Percentiles rank a stretch among this genome's conserved stretches.
These are phyloP conservation scores for Saccharomyces mikatae DNA, from an alignment of 805 yeast genomes.

Conservation along the genomic window DNA sequence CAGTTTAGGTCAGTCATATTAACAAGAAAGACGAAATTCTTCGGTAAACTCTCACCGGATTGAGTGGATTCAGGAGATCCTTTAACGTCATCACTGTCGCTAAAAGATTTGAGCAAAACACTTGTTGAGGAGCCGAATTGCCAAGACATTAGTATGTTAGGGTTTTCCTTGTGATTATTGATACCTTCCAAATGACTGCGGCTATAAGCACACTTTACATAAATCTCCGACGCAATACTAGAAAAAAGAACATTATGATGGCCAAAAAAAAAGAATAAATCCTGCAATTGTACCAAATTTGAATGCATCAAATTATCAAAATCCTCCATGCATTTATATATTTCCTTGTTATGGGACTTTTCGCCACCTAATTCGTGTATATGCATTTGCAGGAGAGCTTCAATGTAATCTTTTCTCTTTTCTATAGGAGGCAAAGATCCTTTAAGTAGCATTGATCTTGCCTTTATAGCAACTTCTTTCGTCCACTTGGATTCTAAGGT, in stretches of 20 bases:
- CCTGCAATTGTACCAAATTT: constrained; percentile 92
- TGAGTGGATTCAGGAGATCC: constrained; percentile 89
- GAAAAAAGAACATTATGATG: constrained; percentile 81
- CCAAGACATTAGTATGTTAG: constrained; percentile 74
- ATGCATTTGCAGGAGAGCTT: constrained; percentile 85
- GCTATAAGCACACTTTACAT: constrained; percentile 92
- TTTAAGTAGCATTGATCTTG: constrained; percentile 91
- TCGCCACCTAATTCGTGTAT: constrained; percentile 88
- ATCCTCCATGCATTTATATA: constrained; percentile 70
- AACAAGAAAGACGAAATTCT: not conserved
- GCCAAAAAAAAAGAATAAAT: constrained; percentile 80
- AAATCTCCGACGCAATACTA: constrained; percentile 94
- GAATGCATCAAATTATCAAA: constrained; percentile 92
- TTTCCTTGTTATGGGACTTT: constrained; percentile 64
- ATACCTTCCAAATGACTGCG: constrained; percentile 84
- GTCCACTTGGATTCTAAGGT: constrained; percentile 85
- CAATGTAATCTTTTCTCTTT: constrained; percentile 94
- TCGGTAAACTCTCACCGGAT: constrained; percentile 53
- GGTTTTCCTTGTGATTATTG: constrained; percentile 46
- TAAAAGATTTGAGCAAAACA: constrained; percentile 56
- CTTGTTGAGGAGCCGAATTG: constrained; percentile 79
- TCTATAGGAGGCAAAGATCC: constrained; percentile 93
- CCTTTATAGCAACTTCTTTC: constrained; percentile 89
- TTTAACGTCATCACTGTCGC: constrained; percentile 70
- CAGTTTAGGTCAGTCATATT: not conserved